phyloP scores from a whole-genome alignment of 495 filamentous ascomycete genomes.

The Xylaria venustula region DNA sequence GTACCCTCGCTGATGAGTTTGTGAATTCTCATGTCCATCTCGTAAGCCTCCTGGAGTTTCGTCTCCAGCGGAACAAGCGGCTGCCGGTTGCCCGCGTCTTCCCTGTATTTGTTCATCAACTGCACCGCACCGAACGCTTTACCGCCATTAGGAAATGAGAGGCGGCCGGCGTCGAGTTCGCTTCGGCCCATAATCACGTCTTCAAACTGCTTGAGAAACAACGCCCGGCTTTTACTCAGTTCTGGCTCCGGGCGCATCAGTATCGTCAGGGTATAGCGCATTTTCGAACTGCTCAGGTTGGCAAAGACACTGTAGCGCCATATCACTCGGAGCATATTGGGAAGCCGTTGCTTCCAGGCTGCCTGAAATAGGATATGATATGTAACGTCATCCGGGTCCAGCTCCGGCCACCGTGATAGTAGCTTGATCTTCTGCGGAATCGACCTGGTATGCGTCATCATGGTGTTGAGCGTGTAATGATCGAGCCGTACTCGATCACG shows the following conservation, averaged over 20 bases:
- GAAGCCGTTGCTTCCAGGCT: constrained; percentile 27
- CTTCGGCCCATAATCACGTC: constrained; percentile 21
- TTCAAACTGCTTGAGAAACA: constrained; percentile 24
- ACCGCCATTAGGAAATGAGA: background rate
- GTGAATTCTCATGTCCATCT: constrained; percentile 23
- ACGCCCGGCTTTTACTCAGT: background rate
- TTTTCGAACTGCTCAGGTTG: constrained; percentile 12
- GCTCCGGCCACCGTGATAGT: constrained; percentile 10
- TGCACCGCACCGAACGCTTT: background rate
- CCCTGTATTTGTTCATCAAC: constrained; percentile 10
- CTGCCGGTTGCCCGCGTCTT: constrained; percentile 2
- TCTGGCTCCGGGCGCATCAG: background rate
- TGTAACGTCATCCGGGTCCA: constrained; percentile 17
- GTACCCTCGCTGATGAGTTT: constrained; percentile 4
- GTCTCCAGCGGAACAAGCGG: background rate
- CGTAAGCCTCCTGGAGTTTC: constrained; percentile 20
- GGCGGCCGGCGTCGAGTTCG: constrained; percentile 13
- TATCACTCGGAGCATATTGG: constrained; percentile 35
- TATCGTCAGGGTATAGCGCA: constrained; percentile 21
- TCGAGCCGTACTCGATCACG: constrained; percentile 12
- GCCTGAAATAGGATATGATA: constrained; percentile 32
- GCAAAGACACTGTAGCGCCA: constrained; percentile 36
- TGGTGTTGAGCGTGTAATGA: constrained; percentile 33
- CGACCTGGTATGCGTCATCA: constrained; percentile 32
- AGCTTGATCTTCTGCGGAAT: constrained; percentile 24